Evolutionary conservation across 108 stramenopile species (phyloP), one percentile per base, ranked within the genome.

Genomic region (Skeletonema menzelii): DNA sequence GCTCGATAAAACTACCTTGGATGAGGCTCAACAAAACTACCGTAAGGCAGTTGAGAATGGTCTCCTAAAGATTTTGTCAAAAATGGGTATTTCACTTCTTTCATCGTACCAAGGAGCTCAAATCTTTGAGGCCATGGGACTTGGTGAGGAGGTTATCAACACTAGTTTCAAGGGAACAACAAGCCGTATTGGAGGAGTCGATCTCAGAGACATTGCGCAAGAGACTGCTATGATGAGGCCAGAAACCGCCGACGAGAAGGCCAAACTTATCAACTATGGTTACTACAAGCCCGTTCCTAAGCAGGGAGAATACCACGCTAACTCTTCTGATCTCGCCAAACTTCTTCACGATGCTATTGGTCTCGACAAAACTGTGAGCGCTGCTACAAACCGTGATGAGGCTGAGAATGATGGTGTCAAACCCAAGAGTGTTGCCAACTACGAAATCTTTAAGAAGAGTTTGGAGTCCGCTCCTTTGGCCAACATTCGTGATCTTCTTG

Each of bases 81-180:
- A 97, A 84, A 97, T 97, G 87, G 97, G 97, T 55, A 97, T 97
- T 70, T 89, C 89, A n/a, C 79, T 96, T 10, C 85, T 97, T n/a
- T 85, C 95, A 20, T 95, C 93, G 3, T 97, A 97, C 74, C 82
- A 91, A 22, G 97, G 97, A 30, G 97, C 97, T 11, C 97, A 97
- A 85, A 96, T 97, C 60, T 98, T 98, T 62, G 98, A 98, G 76
- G 95, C 95, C 26, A 84, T 98, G 60, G 98, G 98, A 38, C 80
- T 98, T 40, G 85, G 88, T 13, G 87, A 91, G 42, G 95, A 97
- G 44, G 88, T 97, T 37, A 91, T 98, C 49, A 85, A 86, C 19
- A 73, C 77, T 34, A 86, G 93, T 86, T 98, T 98, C 88, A 97
- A 95, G 72, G 97, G 97, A 56, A 97, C 97, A 27, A 94, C 94